phyloP scores from a whole-genome alignment of 2,329 filamentous ascomycete species.

The Daldinia sp. region DNA sequence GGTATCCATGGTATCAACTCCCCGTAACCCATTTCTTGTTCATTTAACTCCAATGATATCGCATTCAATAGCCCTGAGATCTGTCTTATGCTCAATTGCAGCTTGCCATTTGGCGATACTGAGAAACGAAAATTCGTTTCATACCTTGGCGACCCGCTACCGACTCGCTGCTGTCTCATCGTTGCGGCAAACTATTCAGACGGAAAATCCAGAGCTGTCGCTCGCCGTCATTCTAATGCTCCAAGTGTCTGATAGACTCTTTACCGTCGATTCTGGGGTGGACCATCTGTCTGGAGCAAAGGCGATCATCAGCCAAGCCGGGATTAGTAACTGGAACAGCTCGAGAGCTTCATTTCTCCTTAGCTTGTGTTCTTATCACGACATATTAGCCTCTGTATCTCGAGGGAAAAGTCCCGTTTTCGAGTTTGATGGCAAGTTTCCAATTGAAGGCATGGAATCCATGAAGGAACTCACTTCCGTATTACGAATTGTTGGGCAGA shows the following conservation, averaged over 20 bases:
- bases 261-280: constrained; percentile 47
- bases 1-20: constrained; percentile 48
- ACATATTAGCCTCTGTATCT: constrained; percentile 50
- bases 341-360: constrained; percentile 48
- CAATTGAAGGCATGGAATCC: constrained; percentile 43
- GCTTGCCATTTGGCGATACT: constrained; percentile 50
- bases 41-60: constrained; percentile 51
- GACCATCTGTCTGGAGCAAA: constrained; percentile 51
- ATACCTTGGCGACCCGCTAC: constrained; percentile 43
- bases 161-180: constrained; percentile 44
- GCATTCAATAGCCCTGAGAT: constrained; percentile 47
- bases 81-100: constrained; percentile 50
- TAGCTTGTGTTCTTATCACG: constrained; percentile 51
- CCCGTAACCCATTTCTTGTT: constrained; percentile 49
- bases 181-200: constrained; percentile 42
- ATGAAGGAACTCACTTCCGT: constrained; percentile 43
- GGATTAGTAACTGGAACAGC: constrained; percentile 35
- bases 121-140: constrained; percentile 41
- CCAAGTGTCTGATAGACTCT: constrained; percentile 50
- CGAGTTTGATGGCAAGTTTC: constrained; percentile 41
- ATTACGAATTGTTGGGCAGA: constrained; percentile 43
- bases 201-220: constrained; percentile 45
- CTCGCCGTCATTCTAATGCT: constrained; percentile 51
- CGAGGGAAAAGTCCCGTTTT: constrained; percentile 46
- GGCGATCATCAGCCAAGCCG: constrained; percentile 47